Conservation (phyloP, 495 filamentous ascomycete genomes). For the Hypoxylon fragiforme region DNA sequence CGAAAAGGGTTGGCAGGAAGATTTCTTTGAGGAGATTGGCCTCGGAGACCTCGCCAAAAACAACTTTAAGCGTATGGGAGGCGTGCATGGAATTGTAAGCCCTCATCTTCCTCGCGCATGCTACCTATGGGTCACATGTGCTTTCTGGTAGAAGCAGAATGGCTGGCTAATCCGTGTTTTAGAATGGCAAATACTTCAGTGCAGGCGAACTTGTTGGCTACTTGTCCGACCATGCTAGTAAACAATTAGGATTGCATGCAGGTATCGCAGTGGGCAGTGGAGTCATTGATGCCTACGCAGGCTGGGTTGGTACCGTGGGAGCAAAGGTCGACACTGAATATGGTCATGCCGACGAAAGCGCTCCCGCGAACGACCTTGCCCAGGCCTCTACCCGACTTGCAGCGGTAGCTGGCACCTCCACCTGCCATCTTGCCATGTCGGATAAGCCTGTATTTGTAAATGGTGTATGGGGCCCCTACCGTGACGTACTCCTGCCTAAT, state of each 20-base stretch:
- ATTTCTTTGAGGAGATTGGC: slow-evolving; percentile 84
- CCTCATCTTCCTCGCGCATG: slow-evolving; percentile 29
- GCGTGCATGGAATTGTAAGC: slow-evolving; percentile 90
- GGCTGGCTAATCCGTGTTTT: slow-evolving; percentile 14
- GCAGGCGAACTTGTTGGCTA: slow-evolving; percentile 88
- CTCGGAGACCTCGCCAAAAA: slow-evolving; percentile 79
- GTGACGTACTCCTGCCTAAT: slow-evolving; percentile 85
- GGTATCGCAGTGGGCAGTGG: slow-evolving; percentile 93
- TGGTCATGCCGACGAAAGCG: slow-evolving; percentile 61
- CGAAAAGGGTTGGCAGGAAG: slow-evolving; percentile 97
- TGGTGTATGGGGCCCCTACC: slow-evolving; percentile 96
- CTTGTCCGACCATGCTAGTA: slow-evolving; percentile 79
- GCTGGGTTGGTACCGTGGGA: slow-evolving; percentile 98
- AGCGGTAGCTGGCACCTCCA: slow-evolving; percentile 95
- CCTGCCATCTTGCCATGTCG: slow-evolving; percentile 96
- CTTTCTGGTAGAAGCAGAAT: slow-evolving; percentile 31
- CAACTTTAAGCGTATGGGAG: slow-evolving; percentile 88
- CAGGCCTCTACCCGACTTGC: slow-evolving; percentile 95
- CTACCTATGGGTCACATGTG: neutral
- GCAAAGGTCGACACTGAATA: slow-evolving; percentile 77
- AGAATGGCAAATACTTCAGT: slow-evolving; percentile 90
- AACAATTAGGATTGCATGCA: slow-evolving; percentile 79
- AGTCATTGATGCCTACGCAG: slow-evolving; percentile 97
- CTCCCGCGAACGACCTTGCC: slow-evolving; percentile 72
- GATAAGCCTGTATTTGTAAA: slow-evolving; percentile 85